Conservation (phyloP, 176 grass and related monocot species). For the Neostapfia colusana region DNA sequence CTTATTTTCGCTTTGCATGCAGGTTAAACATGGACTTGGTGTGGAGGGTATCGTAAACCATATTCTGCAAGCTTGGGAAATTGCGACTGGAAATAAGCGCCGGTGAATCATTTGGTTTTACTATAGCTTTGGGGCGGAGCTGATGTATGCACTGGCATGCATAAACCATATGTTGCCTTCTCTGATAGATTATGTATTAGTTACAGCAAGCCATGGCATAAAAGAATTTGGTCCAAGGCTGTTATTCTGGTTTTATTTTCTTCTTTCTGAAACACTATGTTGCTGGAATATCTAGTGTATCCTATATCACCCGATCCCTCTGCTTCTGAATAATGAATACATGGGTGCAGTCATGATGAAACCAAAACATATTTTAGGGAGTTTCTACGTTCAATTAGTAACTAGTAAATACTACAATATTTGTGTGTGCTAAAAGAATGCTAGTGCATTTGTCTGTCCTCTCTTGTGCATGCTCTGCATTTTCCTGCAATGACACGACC, state of each 20-base stretch:
- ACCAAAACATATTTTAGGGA: too few species aligned
- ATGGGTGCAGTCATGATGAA: too few species aligned
- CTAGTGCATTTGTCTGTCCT: too few species aligned
- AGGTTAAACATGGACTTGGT: constrained; percentile 91
- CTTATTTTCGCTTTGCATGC: background rate
- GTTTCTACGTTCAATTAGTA: too few species aligned
- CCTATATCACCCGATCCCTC: too few species aligned
- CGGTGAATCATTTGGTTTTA: constrained; percentile 25
- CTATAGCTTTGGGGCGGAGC: background rate
- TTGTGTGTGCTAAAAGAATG: too few species aligned
- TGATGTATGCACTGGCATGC: background rate
- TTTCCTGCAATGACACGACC: too few species aligned
- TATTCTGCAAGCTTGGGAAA: constrained; percentile 75
- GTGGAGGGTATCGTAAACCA: constrained; percentile 79
- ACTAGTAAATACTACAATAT: too few species aligned
- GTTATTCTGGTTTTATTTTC: background rate
- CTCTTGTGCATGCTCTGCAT: too few species aligned
- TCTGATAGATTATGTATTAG: background rate
- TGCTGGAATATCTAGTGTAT: background rate
- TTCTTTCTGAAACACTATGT: background rate
- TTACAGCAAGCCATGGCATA: background rate
- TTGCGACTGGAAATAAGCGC: constrained; percentile 57
- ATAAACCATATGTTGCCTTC: background rate
- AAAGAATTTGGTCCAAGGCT: constrained; percentile 1
- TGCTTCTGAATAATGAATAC: too few species aligned